These are phyloP conservation scores for Forsythia viridissima DNA, from an alignment of 257 asterid genomes.

Conservation along the genomic window DNA sequence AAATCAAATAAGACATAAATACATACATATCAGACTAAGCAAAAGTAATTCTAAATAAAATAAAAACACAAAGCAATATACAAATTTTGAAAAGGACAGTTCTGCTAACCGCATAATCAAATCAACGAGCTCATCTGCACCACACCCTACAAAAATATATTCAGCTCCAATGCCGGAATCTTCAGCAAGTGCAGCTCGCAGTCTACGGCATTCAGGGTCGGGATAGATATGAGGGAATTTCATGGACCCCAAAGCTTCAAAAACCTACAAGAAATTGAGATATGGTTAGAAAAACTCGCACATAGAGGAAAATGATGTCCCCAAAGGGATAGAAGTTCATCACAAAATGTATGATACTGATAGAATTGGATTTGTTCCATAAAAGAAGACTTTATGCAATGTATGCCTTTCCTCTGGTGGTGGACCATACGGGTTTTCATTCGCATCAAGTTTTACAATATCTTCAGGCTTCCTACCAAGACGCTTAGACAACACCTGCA, in stretches of 20 bases:
- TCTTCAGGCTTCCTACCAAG: conserved; percentile 98
- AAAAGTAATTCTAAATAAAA: background rate
- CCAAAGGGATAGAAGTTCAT: background rate
- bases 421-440: conserved; percentile 97
- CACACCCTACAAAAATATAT: conserved; percentile 87
- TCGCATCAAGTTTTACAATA: conserved; percentile 87
- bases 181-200: conserved; percentile 92
- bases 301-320: background rate
- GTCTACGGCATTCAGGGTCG: conserved; percentile 91
- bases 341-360: too few species aligned
- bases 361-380: background rate
- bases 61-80: background rate
- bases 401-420: conserved; percentile 82
- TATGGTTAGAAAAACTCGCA: conserved; percentile 20
- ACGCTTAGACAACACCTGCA: conserved; percentile 83
- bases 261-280: conserved; percentile 57
- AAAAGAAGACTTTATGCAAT: conserved; percentile 6
- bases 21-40: conserved; percentile 1
- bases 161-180: conserved; percentile 96
- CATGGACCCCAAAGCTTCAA: conserved; percentile 81
- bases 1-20: conserved; percentile 18
- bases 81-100: conserved; percentile 10
- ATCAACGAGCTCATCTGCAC: conserved; percentile 98
- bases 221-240: conserved; percentile 95
- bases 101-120: conserved; percentile 80